Evolutionary conservation across 2,329 filamentous ascomycete species (phyloP), one percentile per base, ranked within the genome.

Genomic region (Myriangium duriaei): DNA sequence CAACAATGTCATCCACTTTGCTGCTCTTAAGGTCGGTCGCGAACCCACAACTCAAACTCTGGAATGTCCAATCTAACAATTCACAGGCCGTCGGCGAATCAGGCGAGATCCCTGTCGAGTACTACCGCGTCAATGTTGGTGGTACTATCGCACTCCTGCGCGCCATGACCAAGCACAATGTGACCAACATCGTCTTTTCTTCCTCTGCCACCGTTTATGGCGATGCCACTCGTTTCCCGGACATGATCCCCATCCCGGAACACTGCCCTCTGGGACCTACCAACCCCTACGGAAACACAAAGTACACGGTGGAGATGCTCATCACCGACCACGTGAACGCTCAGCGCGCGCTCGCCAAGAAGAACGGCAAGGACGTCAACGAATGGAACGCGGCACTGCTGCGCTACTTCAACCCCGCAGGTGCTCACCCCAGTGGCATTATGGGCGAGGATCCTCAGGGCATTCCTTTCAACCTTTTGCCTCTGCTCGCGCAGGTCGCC

Each of bases 231-330:
- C 82, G 86, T 57, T 84, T 95, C 65, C 78, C 81, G 50, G 81
- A 92, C 71, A 98, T 98, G 91, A 98, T 98, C 49, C 91, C 91
- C 47, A 98, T 98, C 55, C 91, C 91, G 36, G 91, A 98, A 67
- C 71, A 83, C 62, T 98, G 91, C 72, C 91, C 92, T 43, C 84
- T 93, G 46, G 88, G 86, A 36, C 85, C 91, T 11, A 98, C 91
- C 49, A 98, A 96, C 71, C 86, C 88, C 16, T 98, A 98, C 64
- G 92, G 91, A 46, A 85, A 85, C 63, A 98, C 91, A 47, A 98
- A 98, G 70, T 79, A 83, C 54, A 82, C 79, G 49, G 86, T 94
- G 46, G 91, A 98, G 69, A 73, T 70, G 49, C 79, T 94, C 61
- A 95, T 98, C 59, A 86, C 79, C 49, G 91, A 98, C 62, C 77